Base-by-base conservation (phyloP, 805 yeast species). In the Kuraishia hungarica region DNA sequence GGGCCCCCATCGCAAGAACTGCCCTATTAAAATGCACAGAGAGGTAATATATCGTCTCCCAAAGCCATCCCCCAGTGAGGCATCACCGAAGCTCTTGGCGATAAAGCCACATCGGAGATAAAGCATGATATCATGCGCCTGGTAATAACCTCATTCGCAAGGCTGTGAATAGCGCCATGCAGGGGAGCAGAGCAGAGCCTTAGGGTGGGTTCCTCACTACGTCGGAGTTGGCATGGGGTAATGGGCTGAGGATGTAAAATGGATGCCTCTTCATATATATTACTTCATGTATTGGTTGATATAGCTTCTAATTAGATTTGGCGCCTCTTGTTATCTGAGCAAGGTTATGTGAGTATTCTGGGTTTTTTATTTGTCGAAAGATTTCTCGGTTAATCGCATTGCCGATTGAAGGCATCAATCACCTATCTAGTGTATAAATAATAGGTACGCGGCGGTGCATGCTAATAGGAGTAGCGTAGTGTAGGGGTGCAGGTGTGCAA, bases 381-480 rank as follows among this genome's bases (percentile, higher is more conserved):
- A n/a, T n/a, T n/a, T n/a, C n/a, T n/a, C n/a, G n/a, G n/a, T n/a
- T n/a, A n/a, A n/a, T n/a, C n/a, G n/a, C n/a, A n/a, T n/a, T n/a
- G n/a, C n/a, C n/a, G n/a, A 26, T 26, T 10, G 29, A 5, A 26
- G 10, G 29, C 29, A 26, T 35, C 43, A n/a, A n/a, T n/a, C n/a
- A n/a, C n/a, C n/a, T n/a, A 3, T 35, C 43, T 35, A 35, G n/a
- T 13, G 51, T 15, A 19, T 24, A 24, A 20, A 39, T n/a, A n/a
- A n/a, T 2, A n/a, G 26, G 29, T 21, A 19, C 39, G 13, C 20
- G 56, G 48, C 48, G 55, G 26, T 52, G 55, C 46, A 54, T 47
- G 2, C 48, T 35, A n/a, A 48, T 48, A 48, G 28, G 24, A 22
- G 19, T n/a, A 48, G 15, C 19, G 50, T 22, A 23, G 50, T 3